Evolutionary conservation across 1,284 basidiomycete genomes (phyloP).

Genomic region (Irpex rosettiformis): DNA sequence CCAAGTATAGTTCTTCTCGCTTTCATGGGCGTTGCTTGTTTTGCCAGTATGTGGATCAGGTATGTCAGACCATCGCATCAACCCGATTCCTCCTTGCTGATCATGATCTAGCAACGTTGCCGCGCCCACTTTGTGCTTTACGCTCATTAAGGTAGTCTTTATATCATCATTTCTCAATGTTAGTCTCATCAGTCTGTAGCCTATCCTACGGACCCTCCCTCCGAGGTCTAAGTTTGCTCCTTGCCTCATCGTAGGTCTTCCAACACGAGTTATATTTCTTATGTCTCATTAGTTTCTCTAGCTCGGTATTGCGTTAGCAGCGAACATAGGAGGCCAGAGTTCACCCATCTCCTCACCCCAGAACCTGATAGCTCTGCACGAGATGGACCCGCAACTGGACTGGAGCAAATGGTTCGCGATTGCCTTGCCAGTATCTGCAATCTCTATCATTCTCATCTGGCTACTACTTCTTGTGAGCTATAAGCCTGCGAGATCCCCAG

Average conservation of each 20-base stretch:
- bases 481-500: slow-evolving; percentile 63
- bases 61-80: slow-evolving; percentile 35
- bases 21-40: slow-evolving; percentile 96
- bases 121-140: slow-evolving; percentile 96
- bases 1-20: slow-evolving; percentile 88
- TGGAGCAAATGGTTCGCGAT: slow-evolving; percentile 97
- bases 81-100: slow-evolving; percentile 21
- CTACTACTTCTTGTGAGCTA: slow-evolving; percentile 85
- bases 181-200: slow-evolving; percentile 42
- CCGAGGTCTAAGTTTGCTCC: slow-evolving; percentile 86
- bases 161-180: neutral
- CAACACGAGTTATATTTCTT: slow-evolving; percentile 3
- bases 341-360: slow-evolving; percentile 96
- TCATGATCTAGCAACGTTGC: slow-evolving; percentile 78
- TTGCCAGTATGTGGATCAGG: slow-evolving; percentile 99
- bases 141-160: slow-evolving; percentile 80
- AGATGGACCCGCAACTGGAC: slow-evolving; percentile 85
- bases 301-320: slow-evolving; percentile 95
- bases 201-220: slow-evolving; percentile 90
- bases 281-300: slow-evolving; percentile 28
- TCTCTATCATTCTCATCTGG: slow-evolving; percentile 92
- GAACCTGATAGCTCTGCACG: slow-evolving; percentile 89
- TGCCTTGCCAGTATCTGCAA: slow-evolving; percentile 83
- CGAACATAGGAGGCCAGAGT: slow-evolving; percentile 97
- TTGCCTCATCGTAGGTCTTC: slow-evolving; percentile 77